Conservation (phyloP, 78 protist species). For the Dictyostelium purpureum region DNA sequence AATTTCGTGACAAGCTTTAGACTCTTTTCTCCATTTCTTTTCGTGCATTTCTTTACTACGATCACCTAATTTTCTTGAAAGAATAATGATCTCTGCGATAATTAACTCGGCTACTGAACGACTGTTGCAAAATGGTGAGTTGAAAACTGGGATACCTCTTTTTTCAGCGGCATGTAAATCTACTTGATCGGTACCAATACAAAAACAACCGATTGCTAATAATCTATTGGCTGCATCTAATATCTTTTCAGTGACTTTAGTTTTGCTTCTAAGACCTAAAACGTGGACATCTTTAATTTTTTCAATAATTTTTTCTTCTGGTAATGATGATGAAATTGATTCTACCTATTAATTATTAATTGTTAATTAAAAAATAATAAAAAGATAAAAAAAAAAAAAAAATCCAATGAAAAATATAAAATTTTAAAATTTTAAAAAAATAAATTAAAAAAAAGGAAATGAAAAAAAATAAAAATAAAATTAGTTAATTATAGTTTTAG, state of each 20-base stretch:
- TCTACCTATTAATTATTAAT: slow-evolving; percentile 65
- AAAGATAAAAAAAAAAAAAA: background rate
- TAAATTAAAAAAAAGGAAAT: background rate
- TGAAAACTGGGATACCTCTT: slow-evolving; percentile 54
- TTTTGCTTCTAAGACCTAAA: slow-evolving; percentile 91
- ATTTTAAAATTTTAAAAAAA: background rate
- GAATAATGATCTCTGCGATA: slow-evolving; percentile 90
- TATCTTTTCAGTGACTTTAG: slow-evolving; percentile 83
- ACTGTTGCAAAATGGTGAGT: slow-evolving; percentile 43
- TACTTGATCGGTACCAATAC: slow-evolving; percentile 96
- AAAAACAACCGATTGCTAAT: slow-evolving; percentile 94
- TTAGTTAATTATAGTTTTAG: background rate
- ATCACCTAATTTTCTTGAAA: slow-evolving; percentile 91
- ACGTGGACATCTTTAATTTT: slow-evolving; percentile 88
- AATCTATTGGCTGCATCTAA: slow-evolving; percentile 82
- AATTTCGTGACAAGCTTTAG: slow-evolving; percentile 88
- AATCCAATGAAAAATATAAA: background rate
- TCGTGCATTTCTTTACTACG: slow-evolving; percentile 85
- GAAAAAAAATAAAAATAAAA: background rate
- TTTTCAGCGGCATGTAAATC: slow-evolving; percentile 84
- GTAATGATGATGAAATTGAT: slow-evolving; percentile 51
- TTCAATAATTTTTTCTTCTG: slow-evolving; percentile 83
- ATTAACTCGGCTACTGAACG: slow-evolving; percentile 88
- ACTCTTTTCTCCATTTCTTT: slow-evolving; percentile 88
- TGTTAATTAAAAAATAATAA: background rate